Evolutionary conservation across 108 stramenopile species (phyloP).

Genomic region (Fistulifera solaris): DNA sequence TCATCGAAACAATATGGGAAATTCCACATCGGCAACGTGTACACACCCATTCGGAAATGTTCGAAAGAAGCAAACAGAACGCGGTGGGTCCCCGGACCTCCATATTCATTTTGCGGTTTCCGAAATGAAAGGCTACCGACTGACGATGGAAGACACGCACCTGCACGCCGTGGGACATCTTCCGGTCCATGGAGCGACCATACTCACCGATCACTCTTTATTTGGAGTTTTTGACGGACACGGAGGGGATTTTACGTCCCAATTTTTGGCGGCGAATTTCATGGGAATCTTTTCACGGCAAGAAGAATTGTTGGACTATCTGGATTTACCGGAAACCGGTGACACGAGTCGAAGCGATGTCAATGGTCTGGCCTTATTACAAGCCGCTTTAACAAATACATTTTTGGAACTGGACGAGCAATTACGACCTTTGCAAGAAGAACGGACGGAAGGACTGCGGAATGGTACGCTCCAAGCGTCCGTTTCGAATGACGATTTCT

Average conservation of each 20-base stretch:
- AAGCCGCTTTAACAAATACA: constrained; percentile 5
- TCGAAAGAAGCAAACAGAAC: constrained; percentile 43
- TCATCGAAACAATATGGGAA: background rate
- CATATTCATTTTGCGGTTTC: constrained; percentile 28
- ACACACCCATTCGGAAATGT: constrained; percentile 9
- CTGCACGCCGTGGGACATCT: constrained; percentile 10
- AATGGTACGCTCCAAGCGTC: background rate
- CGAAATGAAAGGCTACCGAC: constrained; percentile 82
- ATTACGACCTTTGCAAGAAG: background rate
- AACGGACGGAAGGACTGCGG: background rate
- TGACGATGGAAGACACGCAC: constrained; percentile 80
- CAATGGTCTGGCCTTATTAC: constrained; percentile 42
- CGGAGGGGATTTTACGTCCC: constrained; percentile 77
- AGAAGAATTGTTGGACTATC: constrained; percentile 43
- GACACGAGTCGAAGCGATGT: constrained; percentile 29
- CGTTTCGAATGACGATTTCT: background rate
- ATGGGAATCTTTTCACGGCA: constrained; percentile 36
- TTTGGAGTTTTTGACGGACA: constrained; percentile 89
- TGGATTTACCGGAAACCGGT: constrained; percentile 22
- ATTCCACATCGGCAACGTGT: background rate
- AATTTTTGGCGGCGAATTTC: constrained; percentile 55
- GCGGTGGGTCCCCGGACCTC: constrained; percentile 27
- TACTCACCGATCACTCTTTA: constrained; percentile 43
- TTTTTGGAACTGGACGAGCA: background rate
- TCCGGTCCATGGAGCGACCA: too few relatives aligned